Evolutionary conservation across 805 yeast species (phyloP), one percentile per base, ranked within the genome.

Genomic region (Clavispora asparagi): DNA sequence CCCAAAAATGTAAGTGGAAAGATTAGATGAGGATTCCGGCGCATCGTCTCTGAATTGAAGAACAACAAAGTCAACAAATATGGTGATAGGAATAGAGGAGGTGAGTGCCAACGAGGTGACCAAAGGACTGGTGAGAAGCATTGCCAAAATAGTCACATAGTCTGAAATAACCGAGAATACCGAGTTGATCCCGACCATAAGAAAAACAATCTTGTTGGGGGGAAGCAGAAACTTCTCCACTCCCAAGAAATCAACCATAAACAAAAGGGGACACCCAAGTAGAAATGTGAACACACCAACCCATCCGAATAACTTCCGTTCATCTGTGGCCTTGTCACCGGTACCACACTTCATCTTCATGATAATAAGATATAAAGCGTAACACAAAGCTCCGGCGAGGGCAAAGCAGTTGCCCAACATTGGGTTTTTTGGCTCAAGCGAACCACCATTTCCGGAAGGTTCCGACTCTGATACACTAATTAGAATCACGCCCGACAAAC

Each of bases 101-200:
- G 82, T 76, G 31, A 78, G 59, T 3, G 81, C 76, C 33, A 78
- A 62, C 3, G 81, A 68, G 2, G 79, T 72, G 13, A 77, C 70
- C 46, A 78, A 65, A 0, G 83, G 83, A 40, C 81, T 76, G 1
- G 82, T 78, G 35, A 77, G 62, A 17, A 78, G 57, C 64, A 77
- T 68, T 7, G 82, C 81, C 12, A 76, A 54, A n/a, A 77, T 69
- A 1, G 78, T 73, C 30, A 68, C 65, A 50, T 71, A 78, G 52
- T 78, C 83, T 0, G 81, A 76, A 7, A 74, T 55, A 16, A 74
- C 72, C 9, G 77, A 71, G 32, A 76, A 65, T 3, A 76, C 52
- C 0, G 81, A 78, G 47, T 76, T 69, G 39, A 67, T 47, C 0
- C 73, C 32, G 1, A 78, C 58, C 59, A 64, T 57, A 13, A 65